A percentile compares a stretch with the other conserved stretches of the same genome.
Conservation (phyloP, 345 rosid genomes). For the Cardiospermum halicacabum region DNA sequence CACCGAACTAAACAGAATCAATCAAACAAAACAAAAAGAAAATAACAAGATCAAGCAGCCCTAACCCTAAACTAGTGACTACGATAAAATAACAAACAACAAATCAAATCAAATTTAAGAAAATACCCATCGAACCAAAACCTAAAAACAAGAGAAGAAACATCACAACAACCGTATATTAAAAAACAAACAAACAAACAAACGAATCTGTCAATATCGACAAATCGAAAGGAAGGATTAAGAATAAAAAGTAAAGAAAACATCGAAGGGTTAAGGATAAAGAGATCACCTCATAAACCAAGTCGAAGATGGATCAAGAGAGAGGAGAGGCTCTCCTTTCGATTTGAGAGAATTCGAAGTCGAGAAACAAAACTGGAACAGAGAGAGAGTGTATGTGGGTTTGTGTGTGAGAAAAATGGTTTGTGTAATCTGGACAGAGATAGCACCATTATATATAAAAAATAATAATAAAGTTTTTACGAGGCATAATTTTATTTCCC, state of each 20-base stretch:
- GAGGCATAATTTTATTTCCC: too few species aligned
- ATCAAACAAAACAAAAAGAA: not conserved
- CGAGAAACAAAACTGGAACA: not conserved
- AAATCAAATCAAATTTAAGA: not conserved
- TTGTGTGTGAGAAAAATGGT: too few species aligned
- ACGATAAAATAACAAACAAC: not conserved
- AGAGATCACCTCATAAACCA: conserved; percentile 44
- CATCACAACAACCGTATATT: not conserved
- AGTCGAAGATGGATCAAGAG: conserved; percentile 22
- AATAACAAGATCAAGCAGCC: not conserved
- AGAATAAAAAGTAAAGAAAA: not conserved
- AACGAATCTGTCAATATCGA: conserved; percentile 1
- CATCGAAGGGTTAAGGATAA: not conserved
- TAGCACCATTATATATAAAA: too few species aligned
- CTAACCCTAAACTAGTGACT: not conserved
- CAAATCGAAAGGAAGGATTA: not conserved
- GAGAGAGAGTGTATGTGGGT: too few species aligned
- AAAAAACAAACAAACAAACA: not conserved
- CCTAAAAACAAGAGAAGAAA: not conserved
- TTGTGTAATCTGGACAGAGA: too few species aligned
- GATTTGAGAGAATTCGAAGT: not conserved
- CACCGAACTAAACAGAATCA: not conserved
- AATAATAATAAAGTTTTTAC: too few species aligned
- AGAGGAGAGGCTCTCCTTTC: conserved; percentile 21
- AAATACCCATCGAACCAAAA: not conserved